Percentiles rank a stretch among this genome's conserved stretches.
These are phyloP conservation scores for Thecaphora thlaspeos DNA, from an alignment of 1,284 basidiomycete species.

Conservation along the genomic window DNA sequence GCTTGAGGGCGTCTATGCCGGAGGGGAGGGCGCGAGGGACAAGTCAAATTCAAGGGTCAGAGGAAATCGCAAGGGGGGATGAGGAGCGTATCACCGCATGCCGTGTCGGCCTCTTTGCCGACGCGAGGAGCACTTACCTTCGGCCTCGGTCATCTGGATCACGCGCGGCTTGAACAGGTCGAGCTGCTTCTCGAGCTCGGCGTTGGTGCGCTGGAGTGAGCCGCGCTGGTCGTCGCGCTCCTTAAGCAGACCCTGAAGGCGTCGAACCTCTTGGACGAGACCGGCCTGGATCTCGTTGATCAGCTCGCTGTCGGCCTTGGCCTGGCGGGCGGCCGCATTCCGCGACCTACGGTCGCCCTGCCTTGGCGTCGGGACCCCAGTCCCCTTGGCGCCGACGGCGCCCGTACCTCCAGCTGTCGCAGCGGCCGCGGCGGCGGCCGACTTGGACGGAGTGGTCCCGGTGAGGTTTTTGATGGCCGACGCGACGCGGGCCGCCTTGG, in stretches of 20 bases:
- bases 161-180: conserved; percentile 47
- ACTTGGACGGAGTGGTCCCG: conserved; percentile 17
- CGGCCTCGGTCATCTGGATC: conserved; percentile 43
- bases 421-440: background rate
- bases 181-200: conserved; percentile 45
- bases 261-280: conserved; percentile 44
- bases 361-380: conserved; percentile 18
- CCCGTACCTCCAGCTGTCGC: background rate
- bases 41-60: no score
- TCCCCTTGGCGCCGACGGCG: conserved; percentile 1
- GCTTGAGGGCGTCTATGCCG: conserved; percentile 72
- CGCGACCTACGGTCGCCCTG: conserved; percentile 39
- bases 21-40: no score
- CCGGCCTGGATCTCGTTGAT: conserved; percentile 49
- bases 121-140: conserved; percentile 4
- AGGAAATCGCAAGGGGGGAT: no score
- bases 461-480: conserved; percentile 31
- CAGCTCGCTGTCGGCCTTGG: conserved; percentile 40
- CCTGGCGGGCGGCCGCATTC: conserved; percentile 43
- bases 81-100: background rate
- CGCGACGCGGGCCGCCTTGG: conserved; percentile 29
- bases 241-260: conserved; percentile 41
- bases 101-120: no score
- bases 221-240: conserved; percentile 44
- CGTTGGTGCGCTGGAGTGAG: conserved; percentile 25